These are phyloP conservation scores for Backusella psychrophila DNA, from an alignment of 192 early-diverging fungal species.

Conservation along the genomic window DNA sequence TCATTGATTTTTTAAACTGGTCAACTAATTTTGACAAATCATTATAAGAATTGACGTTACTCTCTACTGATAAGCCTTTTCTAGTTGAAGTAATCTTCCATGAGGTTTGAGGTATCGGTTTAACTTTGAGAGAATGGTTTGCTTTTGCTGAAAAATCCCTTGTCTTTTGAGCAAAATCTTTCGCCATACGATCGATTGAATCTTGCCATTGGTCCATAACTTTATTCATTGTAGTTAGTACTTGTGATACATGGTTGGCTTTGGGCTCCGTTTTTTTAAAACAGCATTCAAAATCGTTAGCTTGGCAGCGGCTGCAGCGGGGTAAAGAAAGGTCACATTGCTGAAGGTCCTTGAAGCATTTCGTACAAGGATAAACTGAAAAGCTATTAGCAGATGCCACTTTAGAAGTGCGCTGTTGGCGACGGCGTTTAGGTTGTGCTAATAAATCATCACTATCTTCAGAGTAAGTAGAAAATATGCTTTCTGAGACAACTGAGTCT, in stretches of 20 bases:
- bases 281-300: constrained; percentile 29
- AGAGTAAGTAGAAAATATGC: not conserved
- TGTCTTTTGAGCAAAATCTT: constrained; percentile 33
- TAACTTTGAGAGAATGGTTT: constrained; percentile 26
- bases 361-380: constrained; percentile 39
- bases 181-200: constrained; percentile 34
- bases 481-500: not conserved
- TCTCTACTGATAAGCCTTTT: constrained; percentile 33
- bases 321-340: constrained; percentile 34
- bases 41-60: constrained; percentile 34
- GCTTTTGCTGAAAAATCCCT: constrained; percentile 25
- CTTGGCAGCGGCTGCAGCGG: constrained; percentile 29
- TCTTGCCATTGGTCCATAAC: constrained; percentile 41
- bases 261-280: constrained; percentile 34
- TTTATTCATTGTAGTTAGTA: constrained; percentile 36
- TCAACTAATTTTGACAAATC: constrained; percentile 37
- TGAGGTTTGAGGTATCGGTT: constrained; percentile 24
- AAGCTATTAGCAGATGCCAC: constrained; percentile 11
- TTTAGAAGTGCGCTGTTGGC: not conserved
- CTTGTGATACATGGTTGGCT: constrained; percentile 35
- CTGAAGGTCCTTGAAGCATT: constrained; percentile 40
- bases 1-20: constrained; percentile 35
- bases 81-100: constrained; percentile 35
- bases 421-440: not conserved
- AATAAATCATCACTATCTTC: not conserved